Percentiles rank a stretch among this genome's conserved stretches.
Conservation (phyloP, 768 basidiomycete genomes). For the Suillus tomentosus region DNA sequence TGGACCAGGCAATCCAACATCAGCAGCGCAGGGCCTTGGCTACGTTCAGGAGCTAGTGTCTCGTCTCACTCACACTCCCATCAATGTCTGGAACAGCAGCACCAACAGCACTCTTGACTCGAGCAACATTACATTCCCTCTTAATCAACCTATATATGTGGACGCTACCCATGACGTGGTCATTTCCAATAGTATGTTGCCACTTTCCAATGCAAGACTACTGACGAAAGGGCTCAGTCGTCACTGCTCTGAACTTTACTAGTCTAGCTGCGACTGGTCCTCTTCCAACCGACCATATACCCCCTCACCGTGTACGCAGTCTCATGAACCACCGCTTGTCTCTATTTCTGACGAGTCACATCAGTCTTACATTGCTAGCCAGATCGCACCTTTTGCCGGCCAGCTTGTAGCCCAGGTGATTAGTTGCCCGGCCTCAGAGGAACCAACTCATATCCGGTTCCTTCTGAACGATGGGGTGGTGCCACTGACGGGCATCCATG, state of each 20-base stretch:
- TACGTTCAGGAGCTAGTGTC: slow-evolving; percentile 47
- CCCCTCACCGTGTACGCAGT: slow-evolving; percentile 28
- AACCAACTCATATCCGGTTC: slow-evolving; percentile 41
- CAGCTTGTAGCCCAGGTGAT: slow-evolving; percentile 50
- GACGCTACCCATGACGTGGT: slow-evolving; percentile 52
- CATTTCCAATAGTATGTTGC: slow-evolving; percentile 36
- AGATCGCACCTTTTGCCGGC: slow-evolving; percentile 48
- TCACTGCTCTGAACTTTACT: slow-evolving; percentile 49
- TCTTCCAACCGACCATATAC: slow-evolving; percentile 40
- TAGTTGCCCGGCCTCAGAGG: slow-evolving; percentile 34
- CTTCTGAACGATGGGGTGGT: slow-evolving; percentile 52
- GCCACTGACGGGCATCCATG: slow-evolving; percentile 45
- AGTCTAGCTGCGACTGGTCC: slow-evolving; percentile 43
- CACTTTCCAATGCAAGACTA: not conserved
- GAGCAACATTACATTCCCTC: slow-evolving; percentile 37
- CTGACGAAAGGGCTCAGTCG: slow-evolving; percentile 22
- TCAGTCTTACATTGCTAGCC: slow-evolving; percentile 41
- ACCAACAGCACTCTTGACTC: slow-evolving; percentile 50
- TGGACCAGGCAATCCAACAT: slow-evolving; percentile 46
- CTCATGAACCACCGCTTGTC: not conserved
- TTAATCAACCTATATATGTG: slow-evolving; percentile 43
- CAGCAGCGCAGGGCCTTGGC: slow-evolving; percentile 41
- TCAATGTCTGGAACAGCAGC: slow-evolving; percentile 42
- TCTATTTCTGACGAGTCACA: not conserved
- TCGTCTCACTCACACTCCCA: slow-evolving; percentile 40